These are phyloP conservation scores for Protomyces pachydermus DNA, from an alignment of 1,139 yeast genomes.

Conservation along the genomic window DNA sequence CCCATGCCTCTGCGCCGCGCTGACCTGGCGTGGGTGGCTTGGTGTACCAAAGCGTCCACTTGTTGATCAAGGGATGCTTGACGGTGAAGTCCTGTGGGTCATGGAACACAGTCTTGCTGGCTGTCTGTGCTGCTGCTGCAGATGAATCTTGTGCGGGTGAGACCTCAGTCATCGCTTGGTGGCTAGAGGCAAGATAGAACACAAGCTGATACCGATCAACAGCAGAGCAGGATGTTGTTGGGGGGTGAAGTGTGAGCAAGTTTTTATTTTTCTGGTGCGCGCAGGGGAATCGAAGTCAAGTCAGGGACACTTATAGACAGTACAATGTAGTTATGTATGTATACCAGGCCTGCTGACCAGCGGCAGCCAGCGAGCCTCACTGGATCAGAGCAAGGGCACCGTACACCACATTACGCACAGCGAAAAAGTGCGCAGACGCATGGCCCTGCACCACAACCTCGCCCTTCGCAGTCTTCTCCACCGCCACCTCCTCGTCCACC, in stretches of 20 bases:
- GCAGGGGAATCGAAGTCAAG: not conserved
- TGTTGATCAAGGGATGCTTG: slow-evolving; percentile 85
- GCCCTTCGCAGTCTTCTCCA: slow-evolving; percentile 75
- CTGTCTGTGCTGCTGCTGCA: not conserved
- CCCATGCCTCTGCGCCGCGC: slow-evolving; percentile 69
- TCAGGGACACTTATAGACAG: not conserved
- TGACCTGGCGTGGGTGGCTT: slow-evolving; percentile 71
- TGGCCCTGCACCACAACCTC: slow-evolving; percentile 76
- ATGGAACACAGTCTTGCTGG: slow-evolving; percentile 53
- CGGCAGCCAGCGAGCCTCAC: not conserved
- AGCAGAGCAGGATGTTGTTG: not conserved
- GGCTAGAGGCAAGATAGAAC: not conserved
- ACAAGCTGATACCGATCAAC: not conserved
- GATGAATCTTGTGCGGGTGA: not conserved
- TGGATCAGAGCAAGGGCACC: slow-evolving; percentile 10
- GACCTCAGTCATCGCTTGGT: not conserved
- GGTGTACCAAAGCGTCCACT: slow-evolving; percentile 98
- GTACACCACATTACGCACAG: slow-evolving; percentile 14
- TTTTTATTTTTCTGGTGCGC: not conserved
- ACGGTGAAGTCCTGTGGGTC: slow-evolving; percentile 66
- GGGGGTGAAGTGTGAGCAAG: not conserved
- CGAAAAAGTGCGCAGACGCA: slow-evolving; percentile 9
- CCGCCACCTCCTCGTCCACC: slow-evolving; percentile 69
- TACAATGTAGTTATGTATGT: not conserved
- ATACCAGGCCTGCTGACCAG: not conserved